Evolutionary conservation across 129 eudicot species (phyloP), one percentile per base, ranked within the genome.

Genomic region (Ambrosia artemisiifolia): DNA sequence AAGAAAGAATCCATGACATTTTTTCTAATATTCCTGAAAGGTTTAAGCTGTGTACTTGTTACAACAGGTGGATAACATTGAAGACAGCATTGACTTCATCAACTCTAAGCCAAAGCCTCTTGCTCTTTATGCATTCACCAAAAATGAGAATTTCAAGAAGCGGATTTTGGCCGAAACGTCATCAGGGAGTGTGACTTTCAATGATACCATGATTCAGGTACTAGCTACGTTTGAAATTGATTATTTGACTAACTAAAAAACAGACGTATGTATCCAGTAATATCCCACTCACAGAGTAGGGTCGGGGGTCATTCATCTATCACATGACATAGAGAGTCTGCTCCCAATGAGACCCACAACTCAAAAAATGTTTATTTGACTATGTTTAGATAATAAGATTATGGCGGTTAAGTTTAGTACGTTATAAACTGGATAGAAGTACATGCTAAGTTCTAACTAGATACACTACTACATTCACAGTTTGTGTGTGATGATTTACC

Each of bases 141-240:
- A 84, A 57, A 69, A 77, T 44, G 84, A 88, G 20, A 66, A 65
- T 11, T 68, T 94, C 59, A 94, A 84, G 83, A 82, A 79, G 43
- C 69, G 56, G 65, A 83, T 90, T 19, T 50, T 94, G 53, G 55
- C 81, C 50, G 96, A 84, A 82, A 94, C 98, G 12, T 94, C 98
- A 56, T 94, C 98, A 0, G 98, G 98, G 30, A 77, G 87, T 36
- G 76, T 94, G 53, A 78, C 88, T 50, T 94, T 94, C 84, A 94
- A 90, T 50, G 98, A 94, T 68, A 83, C 88, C 81, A 42, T 90
- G 77, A 6, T 94, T 79, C 98, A 94, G 75, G 98, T 94, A 84
- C 57, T 70, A 3, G 14, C 59, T 38, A 47, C 46, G 11, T 55
- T 28, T 47, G 11, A 14, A 49, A 49, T 6, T 3, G 19, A 14